A percentile compares a stretch with the other conserved stretches of the same genome.
Conservation (phyloP, 1,284 basidiomycete species). For the Trametes polyzona region DNA sequence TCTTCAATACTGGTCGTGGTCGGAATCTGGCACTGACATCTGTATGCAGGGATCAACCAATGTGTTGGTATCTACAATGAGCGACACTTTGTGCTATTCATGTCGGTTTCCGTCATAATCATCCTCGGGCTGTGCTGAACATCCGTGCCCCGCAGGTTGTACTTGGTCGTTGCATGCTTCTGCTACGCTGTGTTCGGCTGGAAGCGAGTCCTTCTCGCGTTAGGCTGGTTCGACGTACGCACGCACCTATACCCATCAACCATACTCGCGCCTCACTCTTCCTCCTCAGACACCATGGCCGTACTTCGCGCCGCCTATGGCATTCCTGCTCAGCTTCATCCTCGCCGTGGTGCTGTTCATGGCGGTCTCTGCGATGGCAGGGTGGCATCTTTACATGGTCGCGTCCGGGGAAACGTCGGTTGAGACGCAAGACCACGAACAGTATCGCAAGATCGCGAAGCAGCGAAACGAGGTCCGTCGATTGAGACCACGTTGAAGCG, state of each 20-base stretch:
- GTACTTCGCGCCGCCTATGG: slow-evolving; percentile 66
- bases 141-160: slow-evolving; percentile 53
- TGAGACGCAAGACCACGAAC: slow-evolving; percentile 86
- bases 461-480: slow-evolving; percentile 67
- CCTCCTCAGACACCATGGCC: slow-evolving; percentile 56
- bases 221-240: slow-evolving; percentile 48
- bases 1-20: slow-evolving; percentile 15
- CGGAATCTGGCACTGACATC: no score
- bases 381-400: slow-evolving; percentile 83
- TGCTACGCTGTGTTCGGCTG: slow-evolving; percentile 66
- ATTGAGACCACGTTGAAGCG: not conserved
- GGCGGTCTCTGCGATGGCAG: slow-evolving; percentile 80
- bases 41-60: slow-evolving; percentile 90
- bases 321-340: slow-evolving; percentile 80
- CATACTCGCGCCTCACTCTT: not conserved
- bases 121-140: no score
- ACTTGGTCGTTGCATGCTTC: slow-evolving; percentile 67
- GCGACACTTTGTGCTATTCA: slow-evolving; percentile 94
- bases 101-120: slow-evolving; percentile 59
- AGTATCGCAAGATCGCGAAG: slow-evolving; percentile 75
- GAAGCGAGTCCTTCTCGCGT: slow-evolving; percentile 53
- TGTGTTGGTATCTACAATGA: slow-evolving; percentile 97
- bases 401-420: slow-evolving; percentile 88
- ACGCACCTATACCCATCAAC: slow-evolving; percentile 6
- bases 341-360: slow-evolving; percentile 75